Conservation (phyloP, 2,329 filamentous ascomycete genomes). For the Lachnellula arida region DNA sequence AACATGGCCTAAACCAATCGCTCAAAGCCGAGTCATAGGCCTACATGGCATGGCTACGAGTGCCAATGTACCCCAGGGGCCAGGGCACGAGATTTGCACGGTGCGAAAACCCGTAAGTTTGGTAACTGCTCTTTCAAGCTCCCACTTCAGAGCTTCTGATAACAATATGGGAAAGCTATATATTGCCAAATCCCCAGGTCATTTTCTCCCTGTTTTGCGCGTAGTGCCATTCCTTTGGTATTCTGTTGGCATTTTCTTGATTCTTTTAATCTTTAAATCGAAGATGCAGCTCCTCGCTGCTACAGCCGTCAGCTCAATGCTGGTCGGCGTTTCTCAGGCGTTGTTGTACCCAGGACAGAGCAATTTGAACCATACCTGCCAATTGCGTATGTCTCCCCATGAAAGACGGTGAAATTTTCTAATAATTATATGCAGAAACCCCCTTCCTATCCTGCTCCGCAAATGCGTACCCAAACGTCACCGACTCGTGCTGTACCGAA, state of each 20-base stretch:
- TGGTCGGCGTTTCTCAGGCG: slow-evolving; percentile 4
- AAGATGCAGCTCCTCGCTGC: not conserved
- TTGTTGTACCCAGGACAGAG: slow-evolving; percentile 24
- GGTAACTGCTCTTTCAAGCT: not conserved
- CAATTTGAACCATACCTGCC: slow-evolving; percentile 26
- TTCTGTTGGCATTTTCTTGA: not conserved
- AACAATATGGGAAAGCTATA: not conserved
- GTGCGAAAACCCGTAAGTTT: no score
- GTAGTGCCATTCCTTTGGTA: not conserved
- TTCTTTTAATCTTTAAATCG: not conserved
- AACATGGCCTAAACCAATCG: not conserved
- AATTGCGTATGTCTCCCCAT: slow-evolving; percentile 16
- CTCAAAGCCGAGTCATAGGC: no score
- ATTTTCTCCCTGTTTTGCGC: not conserved
- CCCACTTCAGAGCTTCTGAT: not conserved
- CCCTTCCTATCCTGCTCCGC: slow-evolving; percentile 45
- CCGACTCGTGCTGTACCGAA: slow-evolving; percentile 61
- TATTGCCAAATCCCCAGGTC: not conserved
- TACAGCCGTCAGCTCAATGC: not conserved
- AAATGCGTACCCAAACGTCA: slow-evolving; percentile 38
- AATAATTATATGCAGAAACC: slow-evolving; percentile 15
- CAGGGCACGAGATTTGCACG: no score
- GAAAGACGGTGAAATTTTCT: not conserved
- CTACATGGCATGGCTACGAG: not conserved
- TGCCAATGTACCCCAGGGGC: not conserved